A percentile compares a stretch with the other conserved stretches of the same genome.
Conservation (phyloP, 169 alveolate species). For the Plasmodium falciparum region DNA sequence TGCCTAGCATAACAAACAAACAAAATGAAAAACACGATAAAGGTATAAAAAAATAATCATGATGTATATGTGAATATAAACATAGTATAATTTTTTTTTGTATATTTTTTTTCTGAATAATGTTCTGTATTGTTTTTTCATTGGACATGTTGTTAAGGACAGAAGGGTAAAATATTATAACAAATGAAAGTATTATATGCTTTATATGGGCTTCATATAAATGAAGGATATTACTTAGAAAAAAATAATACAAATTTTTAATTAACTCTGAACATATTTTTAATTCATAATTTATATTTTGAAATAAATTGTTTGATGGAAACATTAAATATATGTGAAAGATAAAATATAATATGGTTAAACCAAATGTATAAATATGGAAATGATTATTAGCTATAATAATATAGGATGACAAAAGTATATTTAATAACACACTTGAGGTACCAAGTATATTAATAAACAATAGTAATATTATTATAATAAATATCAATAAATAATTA, state of each 20-base stretch:
- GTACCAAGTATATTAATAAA: conserved; percentile 52
- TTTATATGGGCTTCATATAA: conserved; percentile 61
- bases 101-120: conserved; percentile 29
- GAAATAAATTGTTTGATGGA: conserved; percentile 38
- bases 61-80: conserved; percentile 49
- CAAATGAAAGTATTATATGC: conserved; percentile 18
- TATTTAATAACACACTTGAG: conserved; percentile 40
- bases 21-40: conserved; percentile 29
- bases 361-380: conserved; percentile 9
- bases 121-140: conserved; percentile 15
- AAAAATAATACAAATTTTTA: neutral
- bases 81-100: conserved; percentile 66
- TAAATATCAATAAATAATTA: conserved; percentile 16
- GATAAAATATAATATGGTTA: conserved; percentile 27
- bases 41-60: conserved; percentile 31
- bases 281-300: conserved; percentile 46
- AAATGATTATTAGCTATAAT: conserved; percentile 24
- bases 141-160: conserved; percentile 15
- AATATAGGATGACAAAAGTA: conserved; percentile 56
- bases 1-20: conserved; percentile 47
- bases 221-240: conserved; percentile 14
- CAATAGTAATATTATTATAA: conserved; percentile 9
- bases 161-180: conserved; percentile 23
- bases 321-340: conserved; percentile 58
- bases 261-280: conserved; percentile 12